These are phyloP conservation scores for Fusarium odoratissimum DNA, from an alignment of 2,329 filamentous ascomycete species.

Conservation along the genomic window DNA sequence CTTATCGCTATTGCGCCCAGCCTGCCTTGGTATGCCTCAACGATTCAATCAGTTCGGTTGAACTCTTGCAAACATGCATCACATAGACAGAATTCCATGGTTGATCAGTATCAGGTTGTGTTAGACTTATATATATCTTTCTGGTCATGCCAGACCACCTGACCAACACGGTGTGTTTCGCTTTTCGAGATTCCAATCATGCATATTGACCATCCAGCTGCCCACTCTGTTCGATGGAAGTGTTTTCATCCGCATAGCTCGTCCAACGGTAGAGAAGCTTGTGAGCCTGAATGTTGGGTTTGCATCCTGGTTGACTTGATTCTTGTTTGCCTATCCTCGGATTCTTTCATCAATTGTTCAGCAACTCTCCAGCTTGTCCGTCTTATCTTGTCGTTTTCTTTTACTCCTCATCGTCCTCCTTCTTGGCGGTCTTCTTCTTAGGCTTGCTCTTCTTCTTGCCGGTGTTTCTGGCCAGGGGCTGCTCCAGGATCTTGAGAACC, in stretches of 20 bases:
- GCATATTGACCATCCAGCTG: conserved; percentile 31
- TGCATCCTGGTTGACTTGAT: conserved; percentile 31
- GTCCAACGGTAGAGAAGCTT: conserved; percentile 28
- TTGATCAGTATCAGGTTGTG: conserved; percentile 42
- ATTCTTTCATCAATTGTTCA: conserved; percentile 25
- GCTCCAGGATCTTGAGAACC: conserved; percentile 92
- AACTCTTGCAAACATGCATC: background rate
- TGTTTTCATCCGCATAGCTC: conserved; percentile 22
- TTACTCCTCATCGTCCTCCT: conserved; percentile 53
- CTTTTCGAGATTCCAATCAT: conserved; percentile 31
- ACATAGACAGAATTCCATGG: conserved; percentile 20
- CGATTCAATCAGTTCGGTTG: background rate
- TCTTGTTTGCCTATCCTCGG: conserved; percentile 21
- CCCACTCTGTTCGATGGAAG: conserved; percentile 17
- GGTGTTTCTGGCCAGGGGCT: conserved; percentile 86
- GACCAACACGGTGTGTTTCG: conserved; percentile 30
- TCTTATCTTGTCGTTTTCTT: conserved; percentile 29
- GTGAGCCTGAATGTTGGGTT: conserved; percentile 29
- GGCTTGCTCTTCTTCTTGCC: conserved; percentile 93
- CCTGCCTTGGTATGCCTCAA: background rate
- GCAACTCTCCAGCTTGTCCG: conserved; percentile 29
- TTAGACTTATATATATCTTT: conserved; percentile 43
- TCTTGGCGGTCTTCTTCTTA: conserved; percentile 75
- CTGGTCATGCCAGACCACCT: conserved; percentile 33
- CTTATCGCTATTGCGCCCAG: background rate